phyloP scores from a whole-genome alignment of 257 asterid species.

The Plantago ovata region DNA sequence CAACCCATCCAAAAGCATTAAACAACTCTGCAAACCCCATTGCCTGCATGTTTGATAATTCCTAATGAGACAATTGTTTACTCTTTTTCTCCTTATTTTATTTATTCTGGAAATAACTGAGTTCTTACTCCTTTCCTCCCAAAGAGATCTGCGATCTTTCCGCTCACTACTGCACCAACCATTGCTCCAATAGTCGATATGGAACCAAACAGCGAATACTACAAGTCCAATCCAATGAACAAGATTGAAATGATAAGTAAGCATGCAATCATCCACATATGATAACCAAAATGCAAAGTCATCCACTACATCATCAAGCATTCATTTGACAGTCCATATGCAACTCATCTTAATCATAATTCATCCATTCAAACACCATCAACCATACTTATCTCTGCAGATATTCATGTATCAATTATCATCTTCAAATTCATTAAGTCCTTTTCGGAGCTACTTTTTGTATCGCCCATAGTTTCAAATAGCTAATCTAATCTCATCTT shows the following conservation, averaged over 20 bases:
- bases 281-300: neutral
- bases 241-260: neutral
- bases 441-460: too few species aligned
- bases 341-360: too few species aligned
- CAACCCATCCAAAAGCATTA: constrained; percentile 63
- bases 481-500: too few species aligned
- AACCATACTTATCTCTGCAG: too few species aligned
- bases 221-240: constrained; percentile 19
- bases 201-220: constrained; percentile 91
- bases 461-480: too few species aligned
- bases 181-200: constrained; percentile 86
- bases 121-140: constrained; percentile 77
- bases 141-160: constrained; percentile 71
- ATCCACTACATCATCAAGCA: neutral
- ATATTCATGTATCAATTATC: too few species aligned
- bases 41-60: constrained; percentile 46
- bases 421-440: too few species aligned
- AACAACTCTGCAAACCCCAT: constrained; percentile 79
- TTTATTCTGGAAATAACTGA: constrained; percentile 8
- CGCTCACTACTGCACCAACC: constrained; percentile 82
- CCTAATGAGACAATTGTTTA: constrained; percentile 3
- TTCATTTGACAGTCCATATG: too few species aligned
- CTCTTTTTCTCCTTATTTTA: neutral
- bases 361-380: too few species aligned
- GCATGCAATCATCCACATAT: neutral